Evolutionary conservation across 2,329 filamentous ascomycete species (phyloP).

Genomic region (Fusarium albosuccineum): DNA sequence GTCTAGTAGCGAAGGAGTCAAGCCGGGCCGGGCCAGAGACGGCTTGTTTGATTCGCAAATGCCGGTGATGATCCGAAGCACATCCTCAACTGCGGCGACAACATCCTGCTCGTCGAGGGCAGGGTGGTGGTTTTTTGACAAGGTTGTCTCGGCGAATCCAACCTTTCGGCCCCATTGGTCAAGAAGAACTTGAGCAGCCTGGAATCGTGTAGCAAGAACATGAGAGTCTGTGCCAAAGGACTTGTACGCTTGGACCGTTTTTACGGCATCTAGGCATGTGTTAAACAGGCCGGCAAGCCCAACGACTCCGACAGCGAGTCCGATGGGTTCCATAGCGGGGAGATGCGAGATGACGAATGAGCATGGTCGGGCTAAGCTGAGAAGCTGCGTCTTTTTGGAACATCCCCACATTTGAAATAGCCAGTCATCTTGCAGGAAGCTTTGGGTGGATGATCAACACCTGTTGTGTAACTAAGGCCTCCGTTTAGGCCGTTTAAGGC

Average conservation of each 20-base stretch:
- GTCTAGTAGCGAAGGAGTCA: background rate
- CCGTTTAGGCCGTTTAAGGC: no score
- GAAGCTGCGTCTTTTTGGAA: no score
- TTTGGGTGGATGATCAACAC: no score
- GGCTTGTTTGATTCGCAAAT: background rate
- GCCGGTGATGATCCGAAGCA: background rate
- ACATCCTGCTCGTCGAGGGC: background rate
- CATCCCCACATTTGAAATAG: no score
- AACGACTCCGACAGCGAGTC: constrained; percentile 32
- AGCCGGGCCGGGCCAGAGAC: background rate
- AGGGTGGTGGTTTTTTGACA: background rate
- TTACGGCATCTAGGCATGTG: constrained; percentile 36
- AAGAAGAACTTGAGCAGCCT: constrained; percentile 17
- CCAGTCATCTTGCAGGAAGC: no score
- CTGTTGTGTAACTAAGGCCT: no score
- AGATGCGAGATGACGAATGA: background rate
- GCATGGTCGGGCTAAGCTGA: background rate
- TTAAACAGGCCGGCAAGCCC: constrained; percentile 40
- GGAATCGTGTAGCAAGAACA: constrained; percentile 24
- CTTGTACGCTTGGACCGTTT: constrained; percentile 30
- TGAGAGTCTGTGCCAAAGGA: constrained; percentile 26
- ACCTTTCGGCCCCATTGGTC: background rate
- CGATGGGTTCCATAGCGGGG: constrained; percentile 32
- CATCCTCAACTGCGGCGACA: background rate
- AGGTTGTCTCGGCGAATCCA: background rate